Evolutionary conservation across 2,329 filamentous ascomycete species (phyloP), one percentile per base, ranked within the genome.

Genomic region (Bipolaris bicolor): DNA sequence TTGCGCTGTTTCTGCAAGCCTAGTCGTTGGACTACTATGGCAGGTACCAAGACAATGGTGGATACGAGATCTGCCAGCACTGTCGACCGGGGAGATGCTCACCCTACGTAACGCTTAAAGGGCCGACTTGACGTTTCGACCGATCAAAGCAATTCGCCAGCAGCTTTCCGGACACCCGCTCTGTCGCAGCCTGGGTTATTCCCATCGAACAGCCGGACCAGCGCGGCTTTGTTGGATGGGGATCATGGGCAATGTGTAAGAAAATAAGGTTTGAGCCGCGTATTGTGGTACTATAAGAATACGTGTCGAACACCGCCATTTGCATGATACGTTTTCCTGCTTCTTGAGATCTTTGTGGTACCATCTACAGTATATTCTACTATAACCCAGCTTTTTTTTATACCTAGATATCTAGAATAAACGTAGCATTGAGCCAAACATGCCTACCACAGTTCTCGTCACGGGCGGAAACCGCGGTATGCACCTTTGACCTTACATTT

Each of bases 401-500:
- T 3, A 20, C 20, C 20, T 20, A 20, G 4, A n/a, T 33, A 20
- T 3, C 16, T 18, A 10, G 37, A 16, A 18, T 9, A 39, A 39
- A n/a, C 29, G 6, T 11, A 46, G 10, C 44, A 26, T 5, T n/a
- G 29, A 18, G 13, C 2, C 22, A 49, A 49, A 37, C 9, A 49
- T 49, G 33, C 33, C 31, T 13, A 54, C 29, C 7, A 58, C 39
- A 4, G 58, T 72, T 39, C 64, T 77, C 36, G 66, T 77, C 52
- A 76, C 72, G 9, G 74, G 73, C 16, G 70, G 62, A 41, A 74
- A 67, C 53, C 65, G 71, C 63, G 74, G 74, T 67, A 56, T 48
- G 37, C 37, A 47, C 0, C 15, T n/a, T 37, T 22, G 7, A n/a
- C 3, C 39, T 20, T 31, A 41, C 1, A 18, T 33, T 15, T 18